These are phyloP conservation scores for Ophiocordyceps robertsii DNA, from an alignment of 2,329 filamentous ascomycete species.

Conservation along the genomic window DNA sequence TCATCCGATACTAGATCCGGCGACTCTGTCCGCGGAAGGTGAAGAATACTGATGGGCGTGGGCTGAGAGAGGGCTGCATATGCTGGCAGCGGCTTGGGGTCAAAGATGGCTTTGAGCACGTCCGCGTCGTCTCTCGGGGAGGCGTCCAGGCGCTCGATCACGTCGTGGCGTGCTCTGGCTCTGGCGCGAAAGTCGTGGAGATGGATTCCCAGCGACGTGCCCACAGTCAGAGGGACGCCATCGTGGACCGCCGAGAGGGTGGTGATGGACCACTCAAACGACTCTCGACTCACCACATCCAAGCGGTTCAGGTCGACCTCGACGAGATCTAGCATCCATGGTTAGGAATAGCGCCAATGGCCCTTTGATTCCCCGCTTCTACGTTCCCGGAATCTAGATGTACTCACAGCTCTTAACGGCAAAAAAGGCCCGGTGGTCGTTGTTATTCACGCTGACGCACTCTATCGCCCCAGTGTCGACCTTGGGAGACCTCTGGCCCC, in stretches of 20 bases:
- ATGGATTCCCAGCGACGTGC: slow-evolving; percentile 69
- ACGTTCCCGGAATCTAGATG: background rate
- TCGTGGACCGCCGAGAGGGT: slow-evolving; percentile 59
- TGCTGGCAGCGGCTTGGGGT: slow-evolving; percentile 35
- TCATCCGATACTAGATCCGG: slow-evolving; percentile 51
- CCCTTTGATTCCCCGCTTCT: too few relatives aligned
- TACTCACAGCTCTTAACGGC: slow-evolving; percentile 57
- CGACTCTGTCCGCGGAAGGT: slow-evolving; percentile 47
- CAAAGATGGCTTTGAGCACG: slow-evolving; percentile 28
- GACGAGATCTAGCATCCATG: slow-evolving; percentile 39
- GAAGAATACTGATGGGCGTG: slow-evolving; percentile 70
- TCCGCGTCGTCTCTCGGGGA: slow-evolving; percentile 11
- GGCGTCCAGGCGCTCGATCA: slow-evolving; percentile 21
- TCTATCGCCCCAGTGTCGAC: slow-evolving; percentile 65
- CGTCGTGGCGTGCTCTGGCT: slow-evolving; percentile 16
- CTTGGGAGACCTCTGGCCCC: slow-evolving; percentile 41
- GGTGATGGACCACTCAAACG: slow-evolving; percentile 72
- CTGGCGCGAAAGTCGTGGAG: slow-evolving; percentile 60
- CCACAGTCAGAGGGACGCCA: slow-evolving; percentile 64
- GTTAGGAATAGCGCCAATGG: slow-evolving; percentile 1
- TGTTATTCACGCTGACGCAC: slow-evolving; percentile 67
- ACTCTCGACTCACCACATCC: slow-evolving; percentile 51
- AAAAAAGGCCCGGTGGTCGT: slow-evolving; percentile 58
- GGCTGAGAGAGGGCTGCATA: slow-evolving; percentile 69
- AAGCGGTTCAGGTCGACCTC: slow-evolving; percentile 72